Evolutionary conservation across 331 rosid genomes (phyloP).

Genomic region (Ulmus americana): DNA sequence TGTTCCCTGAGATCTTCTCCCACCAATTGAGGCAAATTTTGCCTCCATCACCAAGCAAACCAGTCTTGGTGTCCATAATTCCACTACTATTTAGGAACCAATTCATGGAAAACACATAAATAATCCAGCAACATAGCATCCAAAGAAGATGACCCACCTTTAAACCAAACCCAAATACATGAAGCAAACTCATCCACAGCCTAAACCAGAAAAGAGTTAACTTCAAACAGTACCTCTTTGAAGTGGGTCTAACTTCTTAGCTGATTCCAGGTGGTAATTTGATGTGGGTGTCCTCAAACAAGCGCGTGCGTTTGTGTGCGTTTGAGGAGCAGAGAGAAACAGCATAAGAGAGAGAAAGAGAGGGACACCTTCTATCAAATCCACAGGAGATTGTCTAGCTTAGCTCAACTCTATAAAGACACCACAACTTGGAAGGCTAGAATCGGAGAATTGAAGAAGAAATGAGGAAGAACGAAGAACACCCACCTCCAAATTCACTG

Average conservation of each 20-base stretch:
- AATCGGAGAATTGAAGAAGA: conserved; percentile 19
- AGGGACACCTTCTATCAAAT: conserved; percentile 26
- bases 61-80: conserved; percentile 49
- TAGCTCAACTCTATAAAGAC: conserved; percentile 26
- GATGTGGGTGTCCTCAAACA: neutral
- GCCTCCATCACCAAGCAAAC: conserved; percentile 43
- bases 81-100: conserved; percentile 52
- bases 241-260: conserved; percentile 35
- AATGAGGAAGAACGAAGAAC: conserved; percentile 24
- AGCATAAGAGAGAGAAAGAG: conserved; percentile 5
- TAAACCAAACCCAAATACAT: conserved; percentile 69
- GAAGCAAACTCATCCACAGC: conserved; percentile 72
- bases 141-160: conserved; percentile 76
- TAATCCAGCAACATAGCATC: conserved; percentile 62
- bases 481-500: conserved; percentile 31
- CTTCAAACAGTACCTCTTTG: conserved; percentile 35
- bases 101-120: conserved; percentile 59
- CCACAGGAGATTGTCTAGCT: conserved; percentile 35
- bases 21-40: conserved; percentile 59
- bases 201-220: conserved; percentile 46
- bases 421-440: conserved; percentile 16
- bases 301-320: conserved; percentile 7
- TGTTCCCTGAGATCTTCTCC: conserved; percentile 50
- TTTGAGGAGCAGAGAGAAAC: conserved; percentile 3
- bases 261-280: conserved; percentile 27